Evolutionary conservation across 2,329 filamentous ascomycete species (phyloP), one percentile per base, ranked within the genome.

Genomic region (Fusarium beomiforme): DNA sequence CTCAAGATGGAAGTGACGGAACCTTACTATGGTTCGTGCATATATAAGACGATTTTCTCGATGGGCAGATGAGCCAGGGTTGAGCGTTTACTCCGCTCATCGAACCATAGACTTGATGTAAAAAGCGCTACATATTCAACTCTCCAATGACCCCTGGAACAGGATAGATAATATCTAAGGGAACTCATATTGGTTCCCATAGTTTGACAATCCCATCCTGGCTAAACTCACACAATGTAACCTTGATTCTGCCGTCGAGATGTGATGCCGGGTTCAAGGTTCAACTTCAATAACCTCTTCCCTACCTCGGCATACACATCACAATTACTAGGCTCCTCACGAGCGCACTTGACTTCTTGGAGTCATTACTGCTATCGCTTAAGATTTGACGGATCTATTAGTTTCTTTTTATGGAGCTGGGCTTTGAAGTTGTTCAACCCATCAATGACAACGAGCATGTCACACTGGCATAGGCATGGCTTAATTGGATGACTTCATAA

Each of bases 211-310:
- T 31, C 23, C 13, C 51, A 58, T 21, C 21, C 37, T 46, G 23
- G 57, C 26, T 62, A 23, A 11, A 12, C n/a, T 37, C 10, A 51
- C 17, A 51, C 12, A 51, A 24, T 16, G 24, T 29, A 62, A 34
- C 63, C 54, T 53, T 50, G 57, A 34, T 63, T 57, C 26, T 46
- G 36, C 24, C 47, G 31, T 60, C 46, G 43, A 58, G 37, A 63
- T 57, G 29, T 62, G 57, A 65, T 59, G 43, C 67, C 39, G 34
- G 71, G 73, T 61, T 71, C 71, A 74, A 50, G 64, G 61, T 59
- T 70, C 29, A 64, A 33, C 12, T 41, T 41, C n/a, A 31, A 50
- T 54, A 61, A 56, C 51, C 42, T 65, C 61, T 39, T 67, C 64
- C 61, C 46, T 59, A 53, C 56, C 43, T 34, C 37, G 54, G 46